Conservation (phyloP, 2,329 filamentous ascomycete genomes). For the Hirsutella minnesotensis region DNA sequence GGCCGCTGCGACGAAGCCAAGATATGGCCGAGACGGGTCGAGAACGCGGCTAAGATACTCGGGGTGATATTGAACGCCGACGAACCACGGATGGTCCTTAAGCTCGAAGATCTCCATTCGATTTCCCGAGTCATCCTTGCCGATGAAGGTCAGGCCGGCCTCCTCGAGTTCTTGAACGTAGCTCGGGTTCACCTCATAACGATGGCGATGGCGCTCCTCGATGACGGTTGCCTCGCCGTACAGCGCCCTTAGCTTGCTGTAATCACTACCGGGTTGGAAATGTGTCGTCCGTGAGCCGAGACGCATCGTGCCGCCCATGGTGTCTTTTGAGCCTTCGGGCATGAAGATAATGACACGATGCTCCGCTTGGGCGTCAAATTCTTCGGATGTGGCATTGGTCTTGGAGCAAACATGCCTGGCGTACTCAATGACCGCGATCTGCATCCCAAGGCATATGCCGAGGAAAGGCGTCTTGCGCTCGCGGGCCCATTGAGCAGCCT, state of each 20-base stretch:
- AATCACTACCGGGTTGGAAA: constrained; percentile 67
- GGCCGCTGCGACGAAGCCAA: constrained; percentile 75
- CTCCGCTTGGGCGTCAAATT: constrained; percentile 42
- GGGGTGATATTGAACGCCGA: constrained; percentile 78
- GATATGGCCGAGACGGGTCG: constrained; percentile 40
- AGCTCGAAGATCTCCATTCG: constrained; percentile 79
- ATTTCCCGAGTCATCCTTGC: constrained; percentile 66
- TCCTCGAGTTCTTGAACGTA: constrained; percentile 57
- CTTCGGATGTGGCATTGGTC: constrained; percentile 40
- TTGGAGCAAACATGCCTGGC: constrained; percentile 65
- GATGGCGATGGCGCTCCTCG: constrained; percentile 72
- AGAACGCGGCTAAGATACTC: constrained; percentile 59
- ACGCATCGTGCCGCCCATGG: constrained; percentile 78
- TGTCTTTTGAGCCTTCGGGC: constrained; percentile 54
- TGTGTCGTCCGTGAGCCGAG: constrained; percentile 62
- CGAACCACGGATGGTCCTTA: constrained; percentile 73
- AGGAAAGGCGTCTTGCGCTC: constrained; percentile 72
- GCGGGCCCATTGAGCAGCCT: constrained; percentile 76
- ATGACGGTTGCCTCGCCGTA: constrained; percentile 50
- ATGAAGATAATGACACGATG: constrained; percentile 77
- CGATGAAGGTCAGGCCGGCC: constrained; percentile 62
- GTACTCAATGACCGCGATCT: constrained; percentile 83
- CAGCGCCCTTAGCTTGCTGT: constrained; percentile 64
- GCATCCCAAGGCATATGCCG: constrained; percentile 86
- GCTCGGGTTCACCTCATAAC: constrained; percentile 82